A percentile compares a stretch with the other conserved stretches of the same genome.
Conservation (phyloP, 164 flowering plant genomes). For the Dillenia suffruticosa region DNA sequence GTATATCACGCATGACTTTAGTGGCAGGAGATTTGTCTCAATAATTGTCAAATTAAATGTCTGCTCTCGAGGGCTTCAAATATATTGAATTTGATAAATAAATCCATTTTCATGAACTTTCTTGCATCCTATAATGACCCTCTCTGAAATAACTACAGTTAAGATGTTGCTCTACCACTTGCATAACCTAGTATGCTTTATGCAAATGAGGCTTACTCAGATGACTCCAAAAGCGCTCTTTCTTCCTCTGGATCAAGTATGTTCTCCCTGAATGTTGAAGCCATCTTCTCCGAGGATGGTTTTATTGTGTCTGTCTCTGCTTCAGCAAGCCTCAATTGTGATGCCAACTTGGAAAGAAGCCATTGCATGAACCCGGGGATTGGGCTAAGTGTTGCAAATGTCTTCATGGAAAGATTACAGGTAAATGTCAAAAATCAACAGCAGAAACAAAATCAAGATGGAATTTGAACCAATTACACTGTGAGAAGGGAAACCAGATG, state of each 20-base stretch:
- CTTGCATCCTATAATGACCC: too few relatives aligned
- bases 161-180: background rate
- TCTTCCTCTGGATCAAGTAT: slow-evolving; percentile 80
- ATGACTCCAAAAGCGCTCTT: slow-evolving; percentile 41
- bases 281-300: slow-evolving; percentile 22
- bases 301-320: slow-evolving; percentile 22
- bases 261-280: slow-evolving; percentile 62
- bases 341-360: slow-evolving; percentile 84
- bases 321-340: slow-evolving; percentile 58
- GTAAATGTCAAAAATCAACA: slow-evolving; percentile 11
- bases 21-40: too few relatives aligned
- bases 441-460: background rate
- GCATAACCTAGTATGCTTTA: background rate
- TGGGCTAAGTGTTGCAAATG: slow-evolving; percentile 93
- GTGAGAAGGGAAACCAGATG: background rate
- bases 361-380: slow-evolving; percentile 89
- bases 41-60: too few relatives aligned
- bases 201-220: slow-evolving; percentile 40
- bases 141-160: background rate
- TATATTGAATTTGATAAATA: too few relatives aligned
- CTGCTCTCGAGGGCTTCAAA: too few relatives aligned
- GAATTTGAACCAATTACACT: background rate
- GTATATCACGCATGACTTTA: too few relatives aligned
- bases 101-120: too few relatives aligned
- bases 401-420: slow-evolving; percentile 30